These are phyloP conservation scores for Plantago major DNA, from an alignment of 257 asterid species.

Conservation along the genomic window DNA sequence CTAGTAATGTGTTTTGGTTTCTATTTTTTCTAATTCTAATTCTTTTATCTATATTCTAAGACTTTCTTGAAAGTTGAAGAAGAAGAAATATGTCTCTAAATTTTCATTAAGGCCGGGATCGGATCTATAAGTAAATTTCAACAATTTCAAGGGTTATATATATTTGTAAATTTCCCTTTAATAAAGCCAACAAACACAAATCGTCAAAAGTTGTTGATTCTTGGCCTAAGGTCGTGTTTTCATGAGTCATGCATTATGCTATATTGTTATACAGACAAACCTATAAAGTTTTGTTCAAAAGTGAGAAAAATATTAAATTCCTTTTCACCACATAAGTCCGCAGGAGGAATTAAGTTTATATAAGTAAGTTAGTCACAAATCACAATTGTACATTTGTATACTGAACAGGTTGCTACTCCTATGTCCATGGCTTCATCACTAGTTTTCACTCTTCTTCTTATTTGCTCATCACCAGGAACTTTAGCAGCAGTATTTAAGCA, in stretches of 20 bases:
- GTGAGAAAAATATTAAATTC: background rate
- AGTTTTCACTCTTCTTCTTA: background rate
- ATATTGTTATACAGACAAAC: background rate
- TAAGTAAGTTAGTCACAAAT: background rate
- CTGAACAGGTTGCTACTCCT: background rate
- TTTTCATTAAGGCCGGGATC: too few relatives aligned
- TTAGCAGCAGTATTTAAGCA: slow-evolving; percentile 8
- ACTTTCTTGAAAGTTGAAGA: too few relatives aligned
- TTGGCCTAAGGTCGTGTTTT: background rate
- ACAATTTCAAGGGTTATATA: too few relatives aligned
- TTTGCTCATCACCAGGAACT: background rate
- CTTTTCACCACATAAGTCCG: background rate
- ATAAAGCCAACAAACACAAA: too few relatives aligned
- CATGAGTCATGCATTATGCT: background rate
- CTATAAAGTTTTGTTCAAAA: background rate
- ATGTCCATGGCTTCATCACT: slow-evolving; percentile 1
- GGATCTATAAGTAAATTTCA: too few relatives aligned
- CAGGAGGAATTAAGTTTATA: too few relatives aligned
- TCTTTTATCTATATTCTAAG: too few relatives aligned
- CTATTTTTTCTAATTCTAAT: too few relatives aligned
- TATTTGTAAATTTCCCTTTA: too few relatives aligned
- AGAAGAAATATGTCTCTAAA: too few relatives aligned
- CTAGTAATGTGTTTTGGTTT: too few relatives aligned
- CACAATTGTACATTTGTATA: background rate
- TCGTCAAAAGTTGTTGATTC: too few relatives aligned